Conservation (phyloP, 2,329 filamentous ascomycete genomes). For the Pseudocercospora musae region DNA sequence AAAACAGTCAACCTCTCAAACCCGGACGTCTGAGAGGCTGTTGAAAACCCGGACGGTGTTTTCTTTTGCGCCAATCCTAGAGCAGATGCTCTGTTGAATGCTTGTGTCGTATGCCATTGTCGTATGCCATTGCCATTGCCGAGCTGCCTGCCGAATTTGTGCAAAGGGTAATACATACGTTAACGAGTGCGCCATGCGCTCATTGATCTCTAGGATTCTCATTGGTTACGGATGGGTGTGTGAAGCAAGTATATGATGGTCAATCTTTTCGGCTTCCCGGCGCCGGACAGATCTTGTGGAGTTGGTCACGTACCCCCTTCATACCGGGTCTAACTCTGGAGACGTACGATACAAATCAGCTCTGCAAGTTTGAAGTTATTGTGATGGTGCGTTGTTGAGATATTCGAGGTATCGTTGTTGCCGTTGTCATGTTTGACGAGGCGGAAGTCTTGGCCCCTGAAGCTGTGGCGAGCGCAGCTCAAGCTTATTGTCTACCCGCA, state of each 20-base stretch:
- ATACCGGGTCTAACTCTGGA: background rate
- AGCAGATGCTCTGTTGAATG: background rate
- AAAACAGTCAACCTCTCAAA: background rate
- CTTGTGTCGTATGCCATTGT: background rate
- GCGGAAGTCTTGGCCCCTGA: background rate
- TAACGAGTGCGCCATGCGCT: background rate
- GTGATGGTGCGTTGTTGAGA: background rate
- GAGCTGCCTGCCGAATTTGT: background rate
- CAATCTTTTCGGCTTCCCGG: background rate
- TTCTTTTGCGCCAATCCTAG: background rate
- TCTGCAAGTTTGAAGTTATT: background rate
- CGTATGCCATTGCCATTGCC: background rate
- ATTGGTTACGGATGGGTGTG: background rate
- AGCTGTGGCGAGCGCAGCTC: background rate
- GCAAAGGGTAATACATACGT: background rate
- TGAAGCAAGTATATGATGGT: background rate
- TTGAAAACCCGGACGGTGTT: background rate
- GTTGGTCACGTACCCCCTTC: background rate
- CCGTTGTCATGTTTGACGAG: background rate
- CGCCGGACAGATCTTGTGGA: background rate
- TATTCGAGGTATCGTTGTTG: background rate
- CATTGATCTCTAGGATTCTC: background rate
- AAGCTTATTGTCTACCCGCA: too few species aligned
- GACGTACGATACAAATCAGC: background rate
- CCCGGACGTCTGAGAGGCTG: background rate